Evolutionary conservation across 2,329 filamentous ascomycete genomes (phyloP).

Genomic region (Leptosphaerulina australis): DNA sequence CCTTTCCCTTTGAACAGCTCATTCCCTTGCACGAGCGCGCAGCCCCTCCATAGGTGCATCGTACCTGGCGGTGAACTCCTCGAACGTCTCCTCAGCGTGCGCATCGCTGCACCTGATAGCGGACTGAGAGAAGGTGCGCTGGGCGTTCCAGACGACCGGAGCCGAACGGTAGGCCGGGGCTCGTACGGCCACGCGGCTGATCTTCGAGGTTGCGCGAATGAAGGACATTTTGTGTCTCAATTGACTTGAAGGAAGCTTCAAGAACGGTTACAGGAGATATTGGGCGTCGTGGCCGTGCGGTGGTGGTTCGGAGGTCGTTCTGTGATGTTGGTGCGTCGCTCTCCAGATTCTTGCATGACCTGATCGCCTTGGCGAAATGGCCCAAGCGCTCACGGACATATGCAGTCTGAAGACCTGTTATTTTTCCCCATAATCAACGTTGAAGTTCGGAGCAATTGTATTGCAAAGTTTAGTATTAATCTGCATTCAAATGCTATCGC

Average conservation of each 20-base stretch:
- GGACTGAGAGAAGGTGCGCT: slow-evolving; percentile 59
- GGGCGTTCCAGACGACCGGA: slow-evolving; percentile 41
- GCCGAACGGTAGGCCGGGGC: slow-evolving; percentile 44
- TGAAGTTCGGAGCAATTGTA: too few species aligned
- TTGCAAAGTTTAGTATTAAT: too few species aligned
- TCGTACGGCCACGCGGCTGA: slow-evolving; percentile 42
- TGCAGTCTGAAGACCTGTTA: too few species aligned
- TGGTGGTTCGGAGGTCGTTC: slow-evolving; percentile 35
- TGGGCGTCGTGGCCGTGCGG: slow-evolving; percentile 32
- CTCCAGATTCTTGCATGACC: slow-evolving; percentile 17
- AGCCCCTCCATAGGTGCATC: slow-evolving; percentile 39
- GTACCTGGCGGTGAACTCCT: slow-evolving; percentile 98
- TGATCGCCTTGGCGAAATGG: slow-evolving; percentile 27
- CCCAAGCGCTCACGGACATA: background rate
- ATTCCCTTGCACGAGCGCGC: slow-evolving; percentile 17
- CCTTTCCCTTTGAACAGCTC: slow-evolving; percentile 22
- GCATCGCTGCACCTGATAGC: slow-evolving; percentile 53
- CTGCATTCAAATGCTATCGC: too few species aligned
- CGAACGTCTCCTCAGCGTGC: slow-evolving; percentile 95
- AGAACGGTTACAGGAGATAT: slow-evolving; percentile 22
- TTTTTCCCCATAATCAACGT: too few species aligned
- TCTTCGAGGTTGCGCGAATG: slow-evolving; percentile 46
- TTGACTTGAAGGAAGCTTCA: slow-evolving; percentile 33
- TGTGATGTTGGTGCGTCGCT: slow-evolving; percentile 27
- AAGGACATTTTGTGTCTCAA: slow-evolving; percentile 47